Conservation (phyloP, 129 eudicot species). For the Tagetes erecta region DNA sequence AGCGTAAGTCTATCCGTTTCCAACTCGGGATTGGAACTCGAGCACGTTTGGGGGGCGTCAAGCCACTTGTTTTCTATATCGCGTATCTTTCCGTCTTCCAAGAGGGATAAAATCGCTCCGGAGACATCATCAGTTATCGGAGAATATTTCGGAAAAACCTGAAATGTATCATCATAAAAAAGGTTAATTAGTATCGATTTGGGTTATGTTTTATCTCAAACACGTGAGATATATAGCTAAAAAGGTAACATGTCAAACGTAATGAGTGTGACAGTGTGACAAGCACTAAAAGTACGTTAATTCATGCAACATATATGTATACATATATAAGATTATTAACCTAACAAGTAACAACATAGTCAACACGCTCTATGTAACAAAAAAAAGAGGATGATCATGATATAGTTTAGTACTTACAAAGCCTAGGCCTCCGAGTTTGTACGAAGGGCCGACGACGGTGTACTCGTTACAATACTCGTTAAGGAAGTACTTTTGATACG, state of each 20-base stretch:
- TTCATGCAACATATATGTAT: not conserved
- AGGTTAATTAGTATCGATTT: not conserved
- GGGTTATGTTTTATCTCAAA: not conserved
- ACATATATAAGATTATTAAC: not conserved
- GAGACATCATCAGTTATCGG: slow-evolving; percentile 55
- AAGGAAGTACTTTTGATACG: slow-evolving; percentile 48
- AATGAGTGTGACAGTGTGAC: not conserved
- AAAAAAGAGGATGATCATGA: not conserved
- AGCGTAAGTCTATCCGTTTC: slow-evolving; percentile 41
- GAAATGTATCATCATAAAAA: slow-evolving; percentile 18
- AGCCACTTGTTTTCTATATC: slow-evolving; percentile 42
- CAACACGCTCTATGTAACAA: not conserved
- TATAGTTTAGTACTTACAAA: slow-evolving; percentile 41
- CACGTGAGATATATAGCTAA: not conserved
- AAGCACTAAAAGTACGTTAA: not conserved
- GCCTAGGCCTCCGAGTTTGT: slow-evolving; percentile 58
- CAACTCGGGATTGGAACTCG: slow-evolving; percentile 21
- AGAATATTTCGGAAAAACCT: slow-evolving; percentile 61
- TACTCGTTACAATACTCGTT: slow-evolving; percentile 44
- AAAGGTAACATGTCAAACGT: not conserved
- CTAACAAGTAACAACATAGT: not conserved
- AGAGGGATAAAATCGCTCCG: slow-evolving; percentile 44
- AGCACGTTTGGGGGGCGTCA: slow-evolving; percentile 28
- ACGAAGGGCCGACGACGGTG: slow-evolving; percentile 39
- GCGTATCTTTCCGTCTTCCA: slow-evolving; percentile 40